Conservation (phyloP, 495 filamentous ascomycete genomes). For the Penicillium samsonianum region DNA sequence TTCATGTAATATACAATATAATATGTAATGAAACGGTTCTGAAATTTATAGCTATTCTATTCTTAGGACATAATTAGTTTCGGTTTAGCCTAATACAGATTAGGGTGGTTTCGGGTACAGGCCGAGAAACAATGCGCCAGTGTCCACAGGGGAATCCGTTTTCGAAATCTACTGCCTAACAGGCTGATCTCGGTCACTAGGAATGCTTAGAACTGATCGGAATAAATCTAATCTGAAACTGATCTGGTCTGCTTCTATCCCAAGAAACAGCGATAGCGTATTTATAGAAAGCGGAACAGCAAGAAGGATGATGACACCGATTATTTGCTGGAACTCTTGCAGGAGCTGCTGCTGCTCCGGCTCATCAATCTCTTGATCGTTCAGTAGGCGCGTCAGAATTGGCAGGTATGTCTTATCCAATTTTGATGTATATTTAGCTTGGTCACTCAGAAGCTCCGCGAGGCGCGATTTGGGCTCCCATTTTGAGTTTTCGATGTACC, state of each 20-base stretch:
- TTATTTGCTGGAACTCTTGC: constrained; percentile 28
- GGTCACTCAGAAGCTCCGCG: constrained; percentile 20
- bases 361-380: constrained; percentile 15
- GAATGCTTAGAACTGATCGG: constrained; percentile 30
- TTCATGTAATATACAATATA: too few species aligned
- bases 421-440: constrained; percentile 13
- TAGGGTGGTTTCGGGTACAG: too few species aligned
- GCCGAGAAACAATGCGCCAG: too few species aligned
- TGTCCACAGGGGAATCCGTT: too few species aligned
- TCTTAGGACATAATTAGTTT: too few species aligned
- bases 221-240: constrained; percentile 21
- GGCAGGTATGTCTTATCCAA: constrained; percentile 34
- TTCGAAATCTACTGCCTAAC: too few species aligned
- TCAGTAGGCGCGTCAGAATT: constrained; percentile 28
- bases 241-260: constrained; percentile 12
- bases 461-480: constrained; percentile 21
- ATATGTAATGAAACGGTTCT: too few species aligned
- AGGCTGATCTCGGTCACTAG: constrained; percentile 25
- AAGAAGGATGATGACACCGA: constrained; percentile 33
- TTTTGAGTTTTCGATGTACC: constrained; percentile 23
- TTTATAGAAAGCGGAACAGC: constrained; percentile 26
- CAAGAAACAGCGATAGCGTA: constrained; percentile 21
- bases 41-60: too few species aligned
- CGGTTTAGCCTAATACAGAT: too few species aligned
- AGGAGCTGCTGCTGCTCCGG: constrained; percentile 5